A percentile compares a stretch with the other conserved stretches of the same genome.
Conservation (phyloP, 73 alveolate species). For the Blepharisma japonicum region DNA sequence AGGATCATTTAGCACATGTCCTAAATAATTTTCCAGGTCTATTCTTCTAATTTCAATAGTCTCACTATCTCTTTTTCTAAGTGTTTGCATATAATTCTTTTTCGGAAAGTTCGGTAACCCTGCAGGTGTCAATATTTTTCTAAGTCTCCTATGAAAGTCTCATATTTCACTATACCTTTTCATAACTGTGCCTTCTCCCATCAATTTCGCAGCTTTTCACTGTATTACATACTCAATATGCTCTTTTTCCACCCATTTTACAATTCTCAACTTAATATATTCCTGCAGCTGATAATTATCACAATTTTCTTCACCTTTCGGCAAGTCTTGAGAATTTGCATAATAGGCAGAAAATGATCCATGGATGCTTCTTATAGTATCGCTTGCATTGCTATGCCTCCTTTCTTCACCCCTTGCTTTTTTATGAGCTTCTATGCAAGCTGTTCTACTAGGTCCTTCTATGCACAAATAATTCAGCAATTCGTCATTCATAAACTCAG, state of each 20-base stretch:
- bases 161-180: slow-evolving; percentile 14
- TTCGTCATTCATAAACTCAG: slow-evolving; percentile 7
- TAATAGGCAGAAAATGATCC: background rate
- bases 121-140: slow-evolving; percentile 2
- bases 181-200: background rate
- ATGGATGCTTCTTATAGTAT: background rate
- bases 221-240: slow-evolving; percentile 10
- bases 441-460: background rate
- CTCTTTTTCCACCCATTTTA: background rate
- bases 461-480: background rate
- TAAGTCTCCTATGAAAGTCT: background rate
- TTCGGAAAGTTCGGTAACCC: slow-evolving; percentile 12
- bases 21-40: background rate
- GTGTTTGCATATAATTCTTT: slow-evolving; percentile 9
- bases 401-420: background rate
- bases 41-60: background rate
- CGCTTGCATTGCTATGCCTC: background rate
- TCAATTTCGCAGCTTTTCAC: background rate
- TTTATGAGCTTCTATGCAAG: background rate
- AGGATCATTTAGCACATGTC: slow-evolving; percentile 11
- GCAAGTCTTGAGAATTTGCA: background rate
- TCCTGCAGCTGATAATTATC: background rate
- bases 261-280: background rate
- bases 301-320: background rate
- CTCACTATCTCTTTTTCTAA: background rate